Evolutionary conservation across 805 yeast species (phyloP), one percentile per base, ranked within the genome.

Genomic region (Yarrowia osloensis): DNA sequence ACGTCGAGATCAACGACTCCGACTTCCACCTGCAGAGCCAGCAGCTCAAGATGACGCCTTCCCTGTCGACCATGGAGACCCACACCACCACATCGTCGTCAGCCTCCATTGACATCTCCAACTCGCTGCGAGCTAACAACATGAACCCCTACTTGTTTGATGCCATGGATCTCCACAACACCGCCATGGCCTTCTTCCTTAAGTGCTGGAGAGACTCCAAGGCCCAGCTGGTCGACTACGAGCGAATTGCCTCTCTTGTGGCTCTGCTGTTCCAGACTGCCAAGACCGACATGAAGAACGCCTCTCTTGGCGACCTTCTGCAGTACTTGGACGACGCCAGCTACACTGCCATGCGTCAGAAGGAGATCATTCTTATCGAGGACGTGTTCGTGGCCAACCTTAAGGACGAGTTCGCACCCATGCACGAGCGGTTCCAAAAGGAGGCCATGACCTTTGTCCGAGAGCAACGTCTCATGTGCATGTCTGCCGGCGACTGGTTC

Each of bases 401-500:
- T 31, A 50, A 50, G 49, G 47, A 47, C 31, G 66, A 61, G 54
- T 61, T 44, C 35, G 22, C 40, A 5, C 66, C 66, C 54, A 88
- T 90, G 72, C 83, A 85, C 72, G 75, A 76, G 3, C 75, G 81
- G 33, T 78, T 89, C 67, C 74, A 81, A 12, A 74, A 77, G 15
- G 91, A 91, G 73, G 89, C 88, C 0, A 78, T 82, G 67, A 88
- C 86, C 42, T 89, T 89, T 74, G 91, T 90, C 17, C 84, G 84
- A 67, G 92, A 89, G 74, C 95, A 89, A 77, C 81, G 94, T 71
- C 85, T 88, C 54, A 76, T 89, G 67, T 87, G 86, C 73, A 77
- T 91, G 59, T 85, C 91, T 29, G 86, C 84, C 72, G 97, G 97
- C 1, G 83, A 89, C 1, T 91, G 96, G 96, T 93, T 89, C 15